Percentiles rank a stretch among this genome's conserved stretches.
Conservation (phyloP, 108 stramenopile species). For the Cyclostephanos tholiformis region DNA sequence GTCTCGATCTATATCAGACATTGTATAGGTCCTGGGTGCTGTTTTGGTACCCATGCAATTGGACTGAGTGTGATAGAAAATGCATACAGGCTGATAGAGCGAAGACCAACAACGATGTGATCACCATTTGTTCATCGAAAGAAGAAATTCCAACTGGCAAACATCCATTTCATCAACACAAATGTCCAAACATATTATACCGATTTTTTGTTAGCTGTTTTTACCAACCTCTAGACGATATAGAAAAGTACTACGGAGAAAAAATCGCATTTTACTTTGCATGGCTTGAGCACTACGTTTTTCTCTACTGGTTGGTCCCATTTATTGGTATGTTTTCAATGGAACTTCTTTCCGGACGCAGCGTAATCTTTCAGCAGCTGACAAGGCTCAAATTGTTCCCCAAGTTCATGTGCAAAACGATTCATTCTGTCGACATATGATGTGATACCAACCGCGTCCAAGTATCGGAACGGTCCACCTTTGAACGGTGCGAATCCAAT, state of each 20-base stretch:
- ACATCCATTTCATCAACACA: conserved; percentile 5
- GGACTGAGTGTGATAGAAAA: conserved; percentile 53
- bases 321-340: conserved; percentile 24
- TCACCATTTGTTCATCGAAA: neutral
- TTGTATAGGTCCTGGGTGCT: conserved; percentile 75
- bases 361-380: conserved; percentile 97
- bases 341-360: conserved; percentile 92
- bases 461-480: conserved; percentile 98
- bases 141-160: conserved; percentile 17
- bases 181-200: conserved; percentile 58
- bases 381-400: conserved; percentile 96
- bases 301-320: conserved; percentile 19
- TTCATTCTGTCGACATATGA: conserved; percentile 94
- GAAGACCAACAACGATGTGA: neutral
- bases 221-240: conserved; percentile 89
- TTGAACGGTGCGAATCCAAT: conserved; percentile 99
- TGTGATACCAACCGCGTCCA: conserved; percentile 91
- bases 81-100: conserved; percentile 34
- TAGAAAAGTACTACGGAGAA: conserved; percentile 98
- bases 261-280: conserved; percentile 98
- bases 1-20: too few relatives aligned
- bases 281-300: conserved; percentile 92
- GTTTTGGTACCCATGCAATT: conserved; percentile 75
- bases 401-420: conserved; percentile 90
- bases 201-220: conserved; percentile 80